These are phyloP conservation scores for Cladophialophora chaetospira DNA, from an alignment of 2,329 filamentous ascomycete genomes.

Conservation along the genomic window DNA sequence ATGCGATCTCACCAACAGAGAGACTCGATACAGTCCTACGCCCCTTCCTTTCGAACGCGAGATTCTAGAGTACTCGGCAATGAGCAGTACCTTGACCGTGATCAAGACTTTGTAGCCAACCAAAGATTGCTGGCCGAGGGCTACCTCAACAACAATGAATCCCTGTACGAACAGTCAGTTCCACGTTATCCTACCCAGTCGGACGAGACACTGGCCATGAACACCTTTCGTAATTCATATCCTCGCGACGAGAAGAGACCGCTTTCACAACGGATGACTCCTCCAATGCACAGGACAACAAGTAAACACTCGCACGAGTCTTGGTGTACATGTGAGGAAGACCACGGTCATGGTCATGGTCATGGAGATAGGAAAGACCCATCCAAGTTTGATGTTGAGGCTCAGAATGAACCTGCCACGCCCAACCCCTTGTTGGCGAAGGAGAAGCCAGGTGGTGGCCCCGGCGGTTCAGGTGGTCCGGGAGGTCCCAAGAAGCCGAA, in stretches of 20 bases:
- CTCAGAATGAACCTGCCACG: slow-evolving; percentile 30
- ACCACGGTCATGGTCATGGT: slow-evolving; percentile 31
- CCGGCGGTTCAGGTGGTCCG: slow-evolving; percentile 20
- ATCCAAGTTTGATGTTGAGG: slow-evolving; percentile 32
- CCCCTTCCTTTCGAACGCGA: slow-evolving; percentile 33
- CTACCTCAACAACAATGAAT: slow-evolving; percentile 33
- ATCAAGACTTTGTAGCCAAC: slow-evolving; percentile 33
- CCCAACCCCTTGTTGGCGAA: slow-evolving; percentile 32
- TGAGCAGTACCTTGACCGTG: slow-evolving; percentile 30
- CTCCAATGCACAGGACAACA: slow-evolving; percentile 25
- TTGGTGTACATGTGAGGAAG: slow-evolving; percentile 35
- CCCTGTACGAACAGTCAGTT: slow-evolving; percentile 29
- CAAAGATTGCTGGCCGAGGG: slow-evolving; percentile 33
- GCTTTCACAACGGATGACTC: slow-evolving; percentile 24
- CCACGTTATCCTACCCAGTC: slow-evolving; percentile 31
- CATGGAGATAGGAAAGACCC: slow-evolving; percentile 24
- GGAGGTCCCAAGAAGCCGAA: slow-evolving; percentile 17
- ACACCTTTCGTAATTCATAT: slow-evolving; percentile 28
- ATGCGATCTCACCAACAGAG: slow-evolving; percentile 26
- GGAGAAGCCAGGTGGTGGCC: slow-evolving; percentile 25
- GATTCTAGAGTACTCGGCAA: slow-evolving; percentile 32
- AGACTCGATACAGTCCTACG: slow-evolving; percentile 32
- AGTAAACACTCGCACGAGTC: slow-evolving; percentile 33
- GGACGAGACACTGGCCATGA: slow-evolving; percentile 32
- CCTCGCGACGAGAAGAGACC: slow-evolving; percentile 31